Evolutionary conservation across 805 yeast species (phyloP).

Genomic region (Wickerhamiella lipophila): DNA sequence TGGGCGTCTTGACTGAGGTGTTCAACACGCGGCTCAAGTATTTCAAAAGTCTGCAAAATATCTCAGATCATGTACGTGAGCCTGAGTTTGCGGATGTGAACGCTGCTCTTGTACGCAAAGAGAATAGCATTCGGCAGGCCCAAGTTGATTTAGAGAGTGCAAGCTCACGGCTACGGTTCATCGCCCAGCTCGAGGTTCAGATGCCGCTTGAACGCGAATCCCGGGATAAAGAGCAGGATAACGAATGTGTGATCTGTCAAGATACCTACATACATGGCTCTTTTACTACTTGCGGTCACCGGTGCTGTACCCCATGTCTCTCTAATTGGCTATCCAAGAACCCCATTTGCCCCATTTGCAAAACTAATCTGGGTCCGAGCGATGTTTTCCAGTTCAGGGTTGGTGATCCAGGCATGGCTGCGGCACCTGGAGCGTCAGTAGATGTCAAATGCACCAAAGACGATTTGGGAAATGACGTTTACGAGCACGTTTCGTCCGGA

Average conservation of each 20-base stretch:
- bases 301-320: slow-evolving; percentile 73
- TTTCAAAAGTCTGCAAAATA: slow-evolving; percentile 69
- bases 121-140: slow-evolving; percentile 14
- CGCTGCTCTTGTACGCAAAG: slow-evolving; percentile 20
- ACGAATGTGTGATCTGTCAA: slow-evolving; percentile 63
- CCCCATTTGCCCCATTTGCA: slow-evolving; percentile 71
- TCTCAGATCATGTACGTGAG: slow-evolving; percentile 68
- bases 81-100: slow-evolving; percentile 29
- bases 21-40: slow-evolving; percentile 75
- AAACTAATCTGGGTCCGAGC: slow-evolving; percentile 34
- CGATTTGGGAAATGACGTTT: slow-evolving; percentile 18
- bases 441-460: background rate
- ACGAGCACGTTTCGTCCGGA: slow-evolving; percentile 20
- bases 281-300: slow-evolving; percentile 83
- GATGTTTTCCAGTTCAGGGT: slow-evolving; percentile 38
- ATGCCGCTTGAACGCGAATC: slow-evolving; percentile 15
- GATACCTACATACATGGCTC: slow-evolving; percentile 60
- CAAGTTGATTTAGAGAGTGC: slow-evolving; percentile 16
- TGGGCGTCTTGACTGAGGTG: slow-evolving; percentile 43
- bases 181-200: slow-evolving; percentile 12
- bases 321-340: slow-evolving; percentile 54
- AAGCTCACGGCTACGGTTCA: slow-evolving; percentile 16
- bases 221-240: slow-evolving; percentile 9
- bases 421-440: background rate
- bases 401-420: background rate